A percentile compares a stretch with the other conserved stretches of the same genome.
Conservation (phyloP, 1,284 basidiomycete species). For the Stygiomarasmius scandens region DNA sequence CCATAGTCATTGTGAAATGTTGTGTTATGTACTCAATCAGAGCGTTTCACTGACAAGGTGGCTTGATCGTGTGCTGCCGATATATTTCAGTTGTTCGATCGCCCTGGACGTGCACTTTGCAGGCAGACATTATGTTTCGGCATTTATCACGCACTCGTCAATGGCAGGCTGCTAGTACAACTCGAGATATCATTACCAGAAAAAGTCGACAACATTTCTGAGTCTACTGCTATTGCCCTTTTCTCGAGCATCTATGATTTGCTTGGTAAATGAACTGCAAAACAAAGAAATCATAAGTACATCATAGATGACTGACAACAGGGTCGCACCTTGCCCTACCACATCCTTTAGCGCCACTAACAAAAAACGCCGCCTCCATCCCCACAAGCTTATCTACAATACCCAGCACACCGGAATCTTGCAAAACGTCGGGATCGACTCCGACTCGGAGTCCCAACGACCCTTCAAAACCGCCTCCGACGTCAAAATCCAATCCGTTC, state of each 20-base stretch:
- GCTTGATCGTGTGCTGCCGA: no score
- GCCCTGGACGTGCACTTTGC: no score
- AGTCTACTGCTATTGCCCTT: constrained; percentile 26
- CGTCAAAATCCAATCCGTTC: constrained; percentile 15
- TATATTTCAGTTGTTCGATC: no score
- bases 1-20: no score
- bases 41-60: no score
- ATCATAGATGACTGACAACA: neutral
- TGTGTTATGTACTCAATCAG: no score
- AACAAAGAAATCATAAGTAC: neutral
- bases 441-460: constrained; percentile 13
- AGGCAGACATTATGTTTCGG: no score
- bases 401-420: constrained; percentile 47
- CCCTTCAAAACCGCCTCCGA: neutral
- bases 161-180: no score
- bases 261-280: constrained; percentile 42
- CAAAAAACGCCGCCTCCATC: constrained; percentile 45
- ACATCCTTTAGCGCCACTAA: constrained; percentile 44
- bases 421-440: constrained; percentile 35
- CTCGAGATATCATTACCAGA: constrained; percentile 29
- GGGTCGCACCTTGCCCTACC: constrained; percentile 37
- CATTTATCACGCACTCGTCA: no score
- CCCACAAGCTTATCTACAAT: constrained; percentile 54
- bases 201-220: constrained; percentile 40
- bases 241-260: constrained; percentile 42